These are phyloP conservation scores for Rostrohypoxylon terebratum DNA, from an alignment of 495 filamentous ascomycete species.

Conservation along the genomic window DNA sequence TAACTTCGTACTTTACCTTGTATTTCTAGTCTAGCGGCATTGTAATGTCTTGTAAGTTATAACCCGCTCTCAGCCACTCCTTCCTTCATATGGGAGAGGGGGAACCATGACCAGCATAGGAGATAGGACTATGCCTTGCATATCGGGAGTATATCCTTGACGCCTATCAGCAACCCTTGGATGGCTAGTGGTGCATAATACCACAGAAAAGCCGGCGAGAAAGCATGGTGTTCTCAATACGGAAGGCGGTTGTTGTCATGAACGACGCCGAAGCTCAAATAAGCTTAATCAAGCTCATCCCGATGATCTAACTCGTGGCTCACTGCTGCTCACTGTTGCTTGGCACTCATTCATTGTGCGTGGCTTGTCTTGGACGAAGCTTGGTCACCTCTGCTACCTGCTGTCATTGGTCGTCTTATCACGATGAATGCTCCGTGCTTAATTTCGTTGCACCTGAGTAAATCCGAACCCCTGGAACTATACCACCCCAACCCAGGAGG, in stretches of 20 bases:
- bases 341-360: slow-evolving; percentile 1
- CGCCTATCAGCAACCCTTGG: slow-evolving; percentile 22
- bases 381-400: slow-evolving; percentile 14
- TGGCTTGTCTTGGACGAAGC: slow-evolving; percentile 11
- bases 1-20: slow-evolving; percentile 6
- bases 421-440: background rate
- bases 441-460: slow-evolving; percentile 30
- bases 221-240: slow-evolving; percentile 23
- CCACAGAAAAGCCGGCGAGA: background rate
- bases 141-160: slow-evolving; percentile 33
- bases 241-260: slow-evolving; percentile 32
- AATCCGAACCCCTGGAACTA: slow-evolving; percentile 21
- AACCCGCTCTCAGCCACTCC: background rate
- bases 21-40: slow-evolving; percentile 16
- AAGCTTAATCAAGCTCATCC: slow-evolving; percentile 20
- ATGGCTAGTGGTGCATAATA: slow-evolving; percentile 25
- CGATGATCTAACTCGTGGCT: slow-evolving; percentile 20
- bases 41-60: slow-evolving; percentile 13
- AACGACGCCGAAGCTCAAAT: background rate
- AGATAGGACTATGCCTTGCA: slow-evolving; percentile 11
- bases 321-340: slow-evolving; percentile 24
- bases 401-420: slow-evolving; percentile 19
- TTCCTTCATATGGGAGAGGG: no score
- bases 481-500: slow-evolving; percentile 5
- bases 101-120: background rate